phyloP scores from a whole-genome alignment of 2,329 filamentous ascomycete genomes.

The Elsinoe necatrix region DNA sequence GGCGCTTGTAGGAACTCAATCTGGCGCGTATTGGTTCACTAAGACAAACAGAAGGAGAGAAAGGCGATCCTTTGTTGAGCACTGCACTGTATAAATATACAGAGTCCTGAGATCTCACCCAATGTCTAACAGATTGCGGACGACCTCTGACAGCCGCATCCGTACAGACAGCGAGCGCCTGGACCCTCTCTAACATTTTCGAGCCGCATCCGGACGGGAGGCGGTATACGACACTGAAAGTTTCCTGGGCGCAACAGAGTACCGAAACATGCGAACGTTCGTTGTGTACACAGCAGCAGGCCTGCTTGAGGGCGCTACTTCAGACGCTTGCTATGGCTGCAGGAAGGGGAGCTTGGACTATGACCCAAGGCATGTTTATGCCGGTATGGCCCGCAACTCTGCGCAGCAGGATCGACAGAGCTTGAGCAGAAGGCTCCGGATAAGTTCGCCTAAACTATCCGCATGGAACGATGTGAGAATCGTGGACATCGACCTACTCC shows the following conservation, averaged over 20 bases:
- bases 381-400: slow-evolving; percentile 10
- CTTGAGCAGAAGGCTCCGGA: not conserved
- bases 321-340: slow-evolving; percentile 2
- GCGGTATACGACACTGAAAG: slow-evolving; percentile 12
- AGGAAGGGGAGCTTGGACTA: slow-evolving; percentile 8
- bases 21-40: not conserved
- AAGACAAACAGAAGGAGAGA: not conserved
- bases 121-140: not conserved
- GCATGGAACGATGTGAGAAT: not conserved
- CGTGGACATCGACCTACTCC: not conserved
- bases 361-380: slow-evolving; percentile 2
- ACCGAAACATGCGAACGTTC: slow-evolving; percentile 13
- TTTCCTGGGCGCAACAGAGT: slow-evolving; percentile 9
- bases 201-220: slow-evolving; percentile 13
- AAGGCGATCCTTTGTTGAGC: slow-evolving; percentile 10
- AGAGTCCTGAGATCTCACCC: not conserved
- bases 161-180: slow-evolving; percentile 10
- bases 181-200: slow-evolving; percentile 2
- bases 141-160: slow-evolving; percentile 6
- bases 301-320: slow-evolving; percentile 1
- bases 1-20: slow-evolving; percentile 8
- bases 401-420: slow-evolving; percentile 1
- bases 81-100: slow-evolving; percentile 5
- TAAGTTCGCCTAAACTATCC: slow-evolving; percentile 9
- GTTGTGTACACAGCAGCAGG: not conserved